Evolutionary conservation across 306 rosid species (phyloP).

Genomic region (Mimosa bimucronata): DNA sequence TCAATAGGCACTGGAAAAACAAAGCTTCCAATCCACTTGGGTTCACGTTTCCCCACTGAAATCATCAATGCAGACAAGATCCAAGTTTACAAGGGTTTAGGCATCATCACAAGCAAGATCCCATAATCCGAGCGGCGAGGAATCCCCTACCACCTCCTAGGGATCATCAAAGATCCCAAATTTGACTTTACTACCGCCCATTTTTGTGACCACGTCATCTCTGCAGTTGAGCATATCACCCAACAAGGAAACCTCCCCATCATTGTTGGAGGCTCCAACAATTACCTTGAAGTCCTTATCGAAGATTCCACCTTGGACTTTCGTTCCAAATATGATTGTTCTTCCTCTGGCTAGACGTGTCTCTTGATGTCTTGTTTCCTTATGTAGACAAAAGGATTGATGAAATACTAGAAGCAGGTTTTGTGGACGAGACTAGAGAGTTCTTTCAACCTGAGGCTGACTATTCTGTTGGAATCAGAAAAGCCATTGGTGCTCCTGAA

Average conservation of each 20-base stretch:
- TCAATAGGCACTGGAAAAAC: not conserved
- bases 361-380: slow-evolving; percentile 14
- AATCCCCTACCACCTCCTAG: not conserved
- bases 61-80: not conserved
- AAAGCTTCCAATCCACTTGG: not conserved
- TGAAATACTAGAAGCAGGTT: slow-evolving; percentile 37
- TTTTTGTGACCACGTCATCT: not conserved
- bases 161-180: not conserved
- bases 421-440: slow-evolving; percentile 29
- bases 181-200: not conserved
- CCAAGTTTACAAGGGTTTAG: not conserved
- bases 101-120: not conserved
- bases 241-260: slow-evolving; percentile 35
- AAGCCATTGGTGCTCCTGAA: slow-evolving; percentile 46
- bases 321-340: slow-evolving; percentile 16
- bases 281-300: slow-evolving; percentile 12
- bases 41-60: not conserved
- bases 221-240: not conserved
- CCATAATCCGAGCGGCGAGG: not conserved
- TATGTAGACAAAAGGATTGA: slow-evolving; percentile 34
- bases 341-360: slow-evolving; percentile 39
- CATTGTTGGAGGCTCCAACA: slow-evolving; percentile 49
- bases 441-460: slow-evolving; percentile 15
- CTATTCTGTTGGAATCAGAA: slow-evolving; percentile 32
- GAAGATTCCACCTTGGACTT: slow-evolving; percentile 23